Conservation (phyloP, 169 alveolate genomes). For the Cryptosporidium parvum region DNA sequence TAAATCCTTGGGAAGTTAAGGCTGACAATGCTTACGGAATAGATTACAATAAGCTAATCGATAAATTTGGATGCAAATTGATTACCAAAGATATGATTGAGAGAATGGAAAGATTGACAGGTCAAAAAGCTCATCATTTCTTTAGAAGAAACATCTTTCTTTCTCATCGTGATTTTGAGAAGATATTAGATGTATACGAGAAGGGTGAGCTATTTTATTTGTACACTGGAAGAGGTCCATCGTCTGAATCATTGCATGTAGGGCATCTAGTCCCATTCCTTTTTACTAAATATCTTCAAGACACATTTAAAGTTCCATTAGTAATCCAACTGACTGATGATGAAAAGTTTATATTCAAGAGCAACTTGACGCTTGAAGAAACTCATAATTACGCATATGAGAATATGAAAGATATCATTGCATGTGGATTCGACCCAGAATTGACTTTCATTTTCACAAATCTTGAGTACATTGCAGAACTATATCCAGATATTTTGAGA, state of each 20-base stretch:
- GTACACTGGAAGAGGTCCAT: constrained; percentile 99
- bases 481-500: constrained; percentile 92
- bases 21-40: constrained; percentile 82
- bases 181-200: constrained; percentile 92
- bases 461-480: constrained; percentile 77
- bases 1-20: constrained; percentile 77
- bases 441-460: constrained; percentile 96
- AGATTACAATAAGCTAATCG: constrained; percentile 93
- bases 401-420: constrained; percentile 98
- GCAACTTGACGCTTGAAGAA: constrained; percentile 90
- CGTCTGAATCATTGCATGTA: constrained; percentile 96
- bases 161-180: constrained; percentile 97
- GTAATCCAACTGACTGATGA: constrained; percentile 99
- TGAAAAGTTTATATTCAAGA: constrained; percentile 97
- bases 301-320: constrained; percentile 97
- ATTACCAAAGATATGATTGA: constrained; percentile 88
- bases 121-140: constrained; percentile 75
- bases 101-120: constrained; percentile 84
- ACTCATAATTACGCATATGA: constrained; percentile 90
- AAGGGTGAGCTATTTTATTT: constrained; percentile 94
- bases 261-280: constrained; percentile 99
- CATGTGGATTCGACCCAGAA: constrained; percentile 98
- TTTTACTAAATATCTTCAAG: constrained; percentile 96
- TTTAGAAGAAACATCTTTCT: constrained; percentile 97
- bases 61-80: constrained; percentile 93